These are phyloP conservation scores for Starmera caribaea DNA, from an alignment of 805 yeast genomes.

Conservation along the genomic window DNA sequence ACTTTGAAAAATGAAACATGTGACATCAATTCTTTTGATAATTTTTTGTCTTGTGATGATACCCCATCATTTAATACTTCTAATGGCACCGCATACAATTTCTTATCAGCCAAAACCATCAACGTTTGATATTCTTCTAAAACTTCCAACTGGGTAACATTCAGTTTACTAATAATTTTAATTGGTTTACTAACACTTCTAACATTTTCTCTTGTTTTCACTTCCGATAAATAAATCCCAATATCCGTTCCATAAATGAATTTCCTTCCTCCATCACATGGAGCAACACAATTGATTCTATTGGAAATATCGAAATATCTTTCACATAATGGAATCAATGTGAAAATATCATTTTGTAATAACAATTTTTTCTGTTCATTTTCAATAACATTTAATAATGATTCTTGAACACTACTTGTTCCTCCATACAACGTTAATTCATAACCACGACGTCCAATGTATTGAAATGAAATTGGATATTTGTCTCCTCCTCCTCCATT, in stretches of 20 bases:
- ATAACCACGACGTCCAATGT: constrained; percentile 38
- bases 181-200: constrained; percentile 62
- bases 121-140: constrained; percentile 84
- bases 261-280: constrained; percentile 91
- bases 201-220: constrained; percentile 35
- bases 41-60: constrained; percentile 38
- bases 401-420: constrained; percentile 53
- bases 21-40: constrained; percentile 71
- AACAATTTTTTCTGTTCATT: constrained; percentile 70
- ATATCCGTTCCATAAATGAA: constrained; percentile 84
- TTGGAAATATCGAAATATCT: constrained; percentile 65
- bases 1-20: constrained; percentile 87
- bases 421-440: constrained; percentile 34
- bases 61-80: constrained; percentile 30
- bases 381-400: constrained; percentile 70
- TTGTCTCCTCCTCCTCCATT: constrained; percentile 14
- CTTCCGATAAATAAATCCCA: constrained; percentile 80
- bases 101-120: constrained; percentile 74
- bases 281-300: constrained; percentile 83
- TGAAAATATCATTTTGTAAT: constrained; percentile 68
- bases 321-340: constrained; percentile 65
- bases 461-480: constrained; percentile 38
- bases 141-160: constrained; percentile 84
- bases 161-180: constrained; percentile 61
- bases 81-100: constrained; percentile 66